Base-by-base conservation (phyloP, 805 yeast genomes). In the Scheffersomyces spartinae region DNA sequence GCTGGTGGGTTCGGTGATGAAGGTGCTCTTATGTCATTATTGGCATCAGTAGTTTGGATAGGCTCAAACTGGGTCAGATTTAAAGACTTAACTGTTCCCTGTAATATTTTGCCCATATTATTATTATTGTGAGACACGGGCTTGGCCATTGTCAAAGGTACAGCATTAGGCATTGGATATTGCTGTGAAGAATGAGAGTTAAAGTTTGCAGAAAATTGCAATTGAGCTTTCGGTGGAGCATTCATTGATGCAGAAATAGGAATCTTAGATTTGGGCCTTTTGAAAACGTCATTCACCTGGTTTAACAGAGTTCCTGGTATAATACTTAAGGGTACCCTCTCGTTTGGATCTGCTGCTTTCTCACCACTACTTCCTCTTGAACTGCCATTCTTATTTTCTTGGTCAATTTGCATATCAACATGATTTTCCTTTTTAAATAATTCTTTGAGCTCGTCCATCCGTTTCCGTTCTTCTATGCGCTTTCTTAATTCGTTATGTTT, bases 1-100 rank as follows among this genome's bases (percentile, higher is more conserved):
- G 23, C 25, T 15, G 11, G 7, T 18, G 12, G 14, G 15, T 38
- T 41, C 4, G 55, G 56, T 5, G 38, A 13, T 27, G 42, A 48
- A 1, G 64, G 64, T 27, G 52, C 57, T 18, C 60, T 39, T 31
- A 56, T 55, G n/a, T 31, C 38, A 21, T 44, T 50, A 6, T 29
- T 23, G 7, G 32, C 36, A 11, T 21, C 21, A 12, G 18, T 10
- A 13, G 13, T 18, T 11, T 23, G 27, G 8, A 22, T 18, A 20
- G 16, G 25, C 6, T n/a, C n/a, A n/a, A n/a, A n/a, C n/a, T n/a
- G n/a, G 19, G 15, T 8, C 15, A 6, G 24, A 12, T 12, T 8
- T 14, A 6, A 21, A 14, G 15, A 7, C 13, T 9, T 8, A 7
- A 12, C 8, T 21, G 10, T n/a, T n/a, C n/a, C n/a, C n/a, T n/a